Base-by-base conservation (phyloP, 2,329 filamentous ascomycete species). In the Torrubiella hemipterigena region DNA sequence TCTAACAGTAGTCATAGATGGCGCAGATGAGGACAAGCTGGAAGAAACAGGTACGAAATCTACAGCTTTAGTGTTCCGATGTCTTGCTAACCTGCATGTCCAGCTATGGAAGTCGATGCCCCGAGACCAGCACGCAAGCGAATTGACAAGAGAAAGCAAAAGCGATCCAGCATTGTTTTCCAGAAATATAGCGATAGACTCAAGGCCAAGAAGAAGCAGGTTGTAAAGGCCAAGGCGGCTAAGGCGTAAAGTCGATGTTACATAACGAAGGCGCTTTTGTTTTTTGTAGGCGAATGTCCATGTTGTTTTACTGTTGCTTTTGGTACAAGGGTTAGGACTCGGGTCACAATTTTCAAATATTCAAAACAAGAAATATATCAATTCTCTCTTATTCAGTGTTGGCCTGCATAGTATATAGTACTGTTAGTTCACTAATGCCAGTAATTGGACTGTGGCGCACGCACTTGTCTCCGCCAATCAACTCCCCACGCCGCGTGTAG, bases 91-190 rank as follows among this genome's bases (percentile, higher is more conserved):
- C 35, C 13, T 10, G 9, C 7, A 16, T 18, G 28, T 30, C 7
- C 42, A 56, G 63, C 55, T 31, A 77, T 78, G 73, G 73, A 77
- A 15, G 50, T 78, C 31, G 73, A 77, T 42, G 44, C 49, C 20
- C 55, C 52, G 32, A 61, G 63, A 45, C 45, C 55, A 26, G 45
- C 52, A 17, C 59, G 53, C 38, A 67, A 63, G 49, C 64, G 66
- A 43, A 58, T 74, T 32, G 61, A 67, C 51, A 78, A 76, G 62
- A 63, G 65, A 48, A 65, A 58, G 43, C 59, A 56, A 41, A 72
- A 67, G 51, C 70, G 65, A 42, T 59, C 63, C 24, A 61, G 61
- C 37, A 76, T 78, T 37, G 69, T 74, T 15, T 79, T 78, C 39
- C 62, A 63, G 32, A 73, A 65, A 45, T 74, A 68, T 47, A 65